Evolutionary conservation across 768 basidiomycete genomes (phyloP).

Genomic region (Pleurotus djamor): DNA sequence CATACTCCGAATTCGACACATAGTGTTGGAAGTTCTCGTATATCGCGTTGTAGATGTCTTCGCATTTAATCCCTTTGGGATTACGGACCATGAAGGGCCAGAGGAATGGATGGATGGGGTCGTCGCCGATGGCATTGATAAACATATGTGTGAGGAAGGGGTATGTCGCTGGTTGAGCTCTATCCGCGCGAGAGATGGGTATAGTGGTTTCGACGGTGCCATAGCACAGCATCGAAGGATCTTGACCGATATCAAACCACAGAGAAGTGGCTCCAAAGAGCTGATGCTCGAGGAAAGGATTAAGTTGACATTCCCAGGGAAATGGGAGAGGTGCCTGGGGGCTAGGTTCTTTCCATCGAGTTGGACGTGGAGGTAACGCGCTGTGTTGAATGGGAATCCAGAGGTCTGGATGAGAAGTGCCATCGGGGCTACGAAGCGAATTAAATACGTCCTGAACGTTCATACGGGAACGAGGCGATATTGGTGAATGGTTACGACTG

Average conservation of each 20-base stretch:
- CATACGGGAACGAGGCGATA: conserved; percentile 12
- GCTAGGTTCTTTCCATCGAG: conserved; percentile 39
- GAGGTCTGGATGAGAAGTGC: conserved; percentile 35
- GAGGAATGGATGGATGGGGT: conserved; percentile 42
- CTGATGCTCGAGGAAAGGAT: conserved; percentile 52
- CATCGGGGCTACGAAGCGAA: conserved; percentile 25
- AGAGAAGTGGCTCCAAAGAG: conserved; percentile 37
- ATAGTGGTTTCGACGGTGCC: conserved; percentile 25
- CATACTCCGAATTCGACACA: conserved; percentile 31
- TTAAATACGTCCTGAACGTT: conserved; percentile 29
- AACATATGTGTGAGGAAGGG: conserved; percentile 58
- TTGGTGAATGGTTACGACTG: no score
- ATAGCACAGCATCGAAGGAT: conserved; percentile 21
- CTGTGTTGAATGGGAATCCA: conserved; percentile 48
- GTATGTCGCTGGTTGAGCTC: conserved; percentile 61
- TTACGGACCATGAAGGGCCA: conserved; percentile 58
- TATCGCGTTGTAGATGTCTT: conserved; percentile 50
- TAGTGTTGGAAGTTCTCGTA: conserved; percentile 38
- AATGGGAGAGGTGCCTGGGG: conserved; percentile 37
- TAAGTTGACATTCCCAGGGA: conserved; percentile 50
- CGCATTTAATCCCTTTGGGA: conserved; percentile 40
- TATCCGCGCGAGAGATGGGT: conserved; percentile 30
- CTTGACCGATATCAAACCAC: conserved; percentile 43
- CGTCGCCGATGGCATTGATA: conserved; percentile 51
- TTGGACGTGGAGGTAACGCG: conserved; percentile 47